Percentiles rank a stretch among this genome's conserved stretches.
Evolutionary conservation across 1,139 yeast genomes (phyloP).

Genomic region (Protomyces lactucae-debilis): DNA sequence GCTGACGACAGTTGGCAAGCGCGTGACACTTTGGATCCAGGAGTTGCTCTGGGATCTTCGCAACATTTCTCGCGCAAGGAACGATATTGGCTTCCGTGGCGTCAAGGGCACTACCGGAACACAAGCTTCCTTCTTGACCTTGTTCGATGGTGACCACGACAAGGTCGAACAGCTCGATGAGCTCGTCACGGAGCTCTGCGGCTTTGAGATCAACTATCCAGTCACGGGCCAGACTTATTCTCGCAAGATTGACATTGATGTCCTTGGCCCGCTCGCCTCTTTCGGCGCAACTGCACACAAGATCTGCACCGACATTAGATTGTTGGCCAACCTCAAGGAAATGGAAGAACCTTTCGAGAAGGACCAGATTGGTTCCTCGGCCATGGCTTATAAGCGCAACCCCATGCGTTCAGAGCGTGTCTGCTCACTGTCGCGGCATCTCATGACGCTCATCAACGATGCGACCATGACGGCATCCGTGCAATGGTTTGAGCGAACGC

Average conservation of each 20-base stretch:
- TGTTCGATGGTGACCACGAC: constrained; percentile 95
- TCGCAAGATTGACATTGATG: constrained; percentile 95
- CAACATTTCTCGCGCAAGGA: constrained; percentile 91
- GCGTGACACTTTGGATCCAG: constrained; percentile 97
- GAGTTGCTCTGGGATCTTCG: constrained; percentile 97
- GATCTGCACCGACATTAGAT: constrained; percentile 94
- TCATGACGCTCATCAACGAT: constrained; percentile 85
- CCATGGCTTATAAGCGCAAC: constrained; percentile 99
- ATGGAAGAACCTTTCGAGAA: constrained; percentile 97
- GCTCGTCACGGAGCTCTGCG: constrained; percentile 85
- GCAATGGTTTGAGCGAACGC: constrained; percentile 99
- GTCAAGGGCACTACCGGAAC: constrained; percentile 99
- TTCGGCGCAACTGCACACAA: constrained; percentile 97
- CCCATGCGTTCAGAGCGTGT: constrained; percentile 99
- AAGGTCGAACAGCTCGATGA: constrained; percentile 78
- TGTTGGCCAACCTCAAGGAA: constrained; percentile 94
- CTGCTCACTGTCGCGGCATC: constrained; percentile 91
- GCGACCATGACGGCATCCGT: constrained; percentile 96
- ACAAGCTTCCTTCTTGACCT: constrained; percentile 89
- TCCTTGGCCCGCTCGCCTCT: constrained; percentile 84
- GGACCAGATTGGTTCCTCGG: constrained; percentile 94
- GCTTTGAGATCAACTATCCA: constrained; percentile 92
- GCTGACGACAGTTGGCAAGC: constrained; percentile 95
- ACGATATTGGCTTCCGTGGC: constrained; percentile 94
- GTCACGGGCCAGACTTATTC: constrained; percentile 98